Evolutionary conservation across 2,329 filamentous ascomycete genomes (phyloP).

Genomic region (Calonectria pauciramosa): DNA sequence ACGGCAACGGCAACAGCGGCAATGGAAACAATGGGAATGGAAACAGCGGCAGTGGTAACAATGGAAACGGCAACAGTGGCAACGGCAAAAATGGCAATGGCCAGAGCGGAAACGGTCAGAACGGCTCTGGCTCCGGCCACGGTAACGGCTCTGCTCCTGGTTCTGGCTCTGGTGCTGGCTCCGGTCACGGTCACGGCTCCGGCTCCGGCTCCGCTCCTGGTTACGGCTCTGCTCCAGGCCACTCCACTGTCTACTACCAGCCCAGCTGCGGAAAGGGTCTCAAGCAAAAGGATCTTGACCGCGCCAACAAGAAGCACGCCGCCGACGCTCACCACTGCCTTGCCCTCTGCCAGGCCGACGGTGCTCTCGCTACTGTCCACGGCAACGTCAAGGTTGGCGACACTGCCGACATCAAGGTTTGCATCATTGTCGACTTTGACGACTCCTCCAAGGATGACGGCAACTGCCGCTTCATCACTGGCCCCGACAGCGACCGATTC

Average conservation of each 20-base stretch:
- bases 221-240: neutral
- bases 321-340: conserved; percentile 43
- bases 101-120: no score
- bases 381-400: conserved; percentile 32
- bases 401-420: conserved; percentile 35
- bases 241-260: conserved; percentile 41
- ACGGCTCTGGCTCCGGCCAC: neutral
- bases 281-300: conserved; percentile 36
- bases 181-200: neutral
- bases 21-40: conserved; percentile 58
- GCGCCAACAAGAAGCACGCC: conserved; percentile 30
- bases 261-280: conserved; percentile 44
- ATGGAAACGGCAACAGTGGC: no score
- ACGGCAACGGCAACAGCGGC: conserved; percentile 30
- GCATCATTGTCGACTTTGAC: conserved; percentile 41
- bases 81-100: no score
- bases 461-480: conserved; percentile 43
- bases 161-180: neutral
- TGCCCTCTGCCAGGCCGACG: conserved; percentile 39
- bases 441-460: conserved; percentile 27
- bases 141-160: neutral
- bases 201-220: conserved; percentile 48
- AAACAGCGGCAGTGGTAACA: conserved; percentile 32
- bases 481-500: conserved; percentile 41
- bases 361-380: conserved; percentile 36